Conservation (phyloP, 257 asterid genomes). For the Craterostigma plantagineum region DNA sequence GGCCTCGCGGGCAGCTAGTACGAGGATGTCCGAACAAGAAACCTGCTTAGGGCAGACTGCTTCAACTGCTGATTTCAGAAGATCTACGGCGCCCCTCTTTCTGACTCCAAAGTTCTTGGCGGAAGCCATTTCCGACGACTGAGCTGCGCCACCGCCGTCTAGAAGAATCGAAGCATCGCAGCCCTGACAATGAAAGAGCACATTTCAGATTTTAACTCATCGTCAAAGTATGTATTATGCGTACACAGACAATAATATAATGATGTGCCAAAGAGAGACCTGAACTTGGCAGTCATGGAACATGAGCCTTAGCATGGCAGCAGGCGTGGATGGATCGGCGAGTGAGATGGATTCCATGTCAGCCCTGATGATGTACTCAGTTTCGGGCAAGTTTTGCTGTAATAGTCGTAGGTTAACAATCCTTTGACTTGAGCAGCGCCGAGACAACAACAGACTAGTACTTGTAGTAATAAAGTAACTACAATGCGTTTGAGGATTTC, state of each 20-base stretch:
- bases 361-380: conserved; percentile 18
- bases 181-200: no score
- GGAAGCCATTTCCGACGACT: conserved; percentile 16
- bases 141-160: conserved; percentile 7
- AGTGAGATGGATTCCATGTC: conserved; percentile 13
- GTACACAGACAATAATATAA: no score
- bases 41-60: conserved; percentile 23
- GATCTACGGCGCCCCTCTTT: conserved; percentile 18
- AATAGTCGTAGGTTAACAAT: conserved; percentile 13
- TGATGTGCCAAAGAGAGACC: no score
- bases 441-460: no score
- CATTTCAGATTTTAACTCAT: no score
- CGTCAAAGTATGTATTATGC: no score
- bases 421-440: not conserved
- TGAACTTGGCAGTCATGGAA: conserved; percentile 60
- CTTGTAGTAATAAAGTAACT: no score
- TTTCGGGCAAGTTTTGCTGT: conserved; percentile 23
- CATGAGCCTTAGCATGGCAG: conserved; percentile 39
- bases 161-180: conserved; percentile 54
- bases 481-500: no score
- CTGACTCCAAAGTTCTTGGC: conserved; percentile 23
- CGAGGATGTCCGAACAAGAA: conserved; percentile 42
- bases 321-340: conserved; percentile 28
- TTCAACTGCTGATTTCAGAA: conserved; percentile 26
- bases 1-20: conserved; percentile 36